These are phyloP conservation scores for Penicillium sp. DNA, from an alignment of 2,329 filamentous ascomycete species.

Conservation along the genomic window DNA sequence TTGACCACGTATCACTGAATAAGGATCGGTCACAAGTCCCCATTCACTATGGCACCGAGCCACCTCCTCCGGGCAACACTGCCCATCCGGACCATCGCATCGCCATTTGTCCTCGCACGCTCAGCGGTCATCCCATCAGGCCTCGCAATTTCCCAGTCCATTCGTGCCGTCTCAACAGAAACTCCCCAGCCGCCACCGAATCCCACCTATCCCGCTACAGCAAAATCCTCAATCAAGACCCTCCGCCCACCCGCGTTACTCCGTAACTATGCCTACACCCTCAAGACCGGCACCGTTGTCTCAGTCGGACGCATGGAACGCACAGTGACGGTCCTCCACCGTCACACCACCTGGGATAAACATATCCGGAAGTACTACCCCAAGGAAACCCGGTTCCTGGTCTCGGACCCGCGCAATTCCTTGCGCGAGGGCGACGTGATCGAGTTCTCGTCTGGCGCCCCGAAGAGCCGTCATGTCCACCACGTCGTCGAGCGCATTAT, in stretches of 20 bases:
- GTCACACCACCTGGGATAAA: slow-evolving; percentile 33
- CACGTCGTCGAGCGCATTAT: slow-evolving; percentile 43
- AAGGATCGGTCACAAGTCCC: neutral
- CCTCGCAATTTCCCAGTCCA: slow-evolving; percentile 12
- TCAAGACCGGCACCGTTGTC: slow-evolving; percentile 38
- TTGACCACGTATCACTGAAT: neutral
- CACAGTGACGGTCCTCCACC: slow-evolving; percentile 36
- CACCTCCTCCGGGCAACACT: slow-evolving; percentile 29
- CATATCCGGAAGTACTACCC: slow-evolving; percentile 37
- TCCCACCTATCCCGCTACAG: slow-evolving; percentile 10
- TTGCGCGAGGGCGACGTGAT: slow-evolving; percentile 42
- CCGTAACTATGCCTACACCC: slow-evolving; percentile 33
- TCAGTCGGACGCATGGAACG: slow-evolving; percentile 41
- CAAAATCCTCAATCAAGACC: slow-evolving; percentile 4
- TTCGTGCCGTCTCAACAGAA: slow-evolving; percentile 18
- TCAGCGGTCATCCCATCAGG: slow-evolving; percentile 19
- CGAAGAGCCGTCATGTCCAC: slow-evolving; percentile 35
- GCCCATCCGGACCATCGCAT: slow-evolving; percentile 28
- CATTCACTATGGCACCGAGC: slow-evolving; percentile 26
- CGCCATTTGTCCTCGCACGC: slow-evolving; percentile 23
- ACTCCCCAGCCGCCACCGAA: slow-evolving; percentile 9
- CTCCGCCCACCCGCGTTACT: slow-evolving; percentile 26
- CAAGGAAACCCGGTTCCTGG: slow-evolving; percentile 30
- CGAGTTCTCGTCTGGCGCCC: slow-evolving; percentile 40
- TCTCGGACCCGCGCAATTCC: slow-evolving; percentile 39